Base-by-base conservation (phyloP, 2,329 filamentous ascomycete species). In the Xylariaceae sp. region DNA sequence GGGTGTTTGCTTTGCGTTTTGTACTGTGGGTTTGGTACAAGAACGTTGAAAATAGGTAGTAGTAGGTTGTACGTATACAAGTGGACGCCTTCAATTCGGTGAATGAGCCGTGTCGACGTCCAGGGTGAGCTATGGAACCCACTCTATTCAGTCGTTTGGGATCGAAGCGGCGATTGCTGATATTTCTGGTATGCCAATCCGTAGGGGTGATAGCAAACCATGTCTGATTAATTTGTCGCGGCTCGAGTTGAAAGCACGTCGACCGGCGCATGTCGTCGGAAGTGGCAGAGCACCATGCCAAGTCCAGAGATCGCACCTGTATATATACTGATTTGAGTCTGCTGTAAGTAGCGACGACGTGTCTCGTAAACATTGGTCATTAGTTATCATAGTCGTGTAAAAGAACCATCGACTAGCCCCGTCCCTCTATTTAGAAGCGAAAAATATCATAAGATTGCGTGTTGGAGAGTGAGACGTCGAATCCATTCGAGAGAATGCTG, bases 331-430 rank as follows among this genome's bases (percentile, higher is more conserved):
- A 34, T 51, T 23, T 47, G 37, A 60, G 57, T 51, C 52, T 58
- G 58, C 53, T 59, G 47, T 18, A 55, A 55, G 10, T 51, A 37
- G 53, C 53, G 59, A 51, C 60, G 39, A 55, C 60, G 51, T 61
- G 39, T 57, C 56, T 64, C 62, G 56, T 64, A 64, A 30, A 60
- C 2, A 53, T 56, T 61, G 54, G 56, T 64, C 34, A 63, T 62
- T 61, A 61, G 50, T 59, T 61, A 57, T 64, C 58, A 51, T 63
- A 58, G 54, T 63, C 62, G 58, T 61, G 52, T 55, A 51, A 56
- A 62, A 53, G 55, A 47, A 39, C 34, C 50, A 50, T 55, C 13
- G 11, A 51, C 48, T 56, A 54, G 44, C 37, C 53, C 37, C 48
- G 42, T 49, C 17, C 35, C 39, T 63, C 44, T 44, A 39, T 13